Evolutionary conservation across 495 filamentous ascomycete species (phyloP).

Genomic region (Penicillium alfredii): DNA sequence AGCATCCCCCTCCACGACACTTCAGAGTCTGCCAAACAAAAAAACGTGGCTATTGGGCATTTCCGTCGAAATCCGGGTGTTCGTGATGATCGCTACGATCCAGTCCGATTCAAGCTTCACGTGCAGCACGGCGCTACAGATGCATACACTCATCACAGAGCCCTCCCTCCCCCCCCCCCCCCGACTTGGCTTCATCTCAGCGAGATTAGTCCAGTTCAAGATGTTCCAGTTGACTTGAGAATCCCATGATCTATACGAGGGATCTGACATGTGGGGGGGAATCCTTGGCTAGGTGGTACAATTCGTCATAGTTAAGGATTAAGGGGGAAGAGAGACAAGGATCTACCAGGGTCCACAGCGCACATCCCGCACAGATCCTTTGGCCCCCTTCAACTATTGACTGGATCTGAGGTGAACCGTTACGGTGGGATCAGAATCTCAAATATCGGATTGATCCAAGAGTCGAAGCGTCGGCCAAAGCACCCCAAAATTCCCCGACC

Average conservation of each 20-base stretch:
- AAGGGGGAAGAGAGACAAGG: constrained; percentile 2
- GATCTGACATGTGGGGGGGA: too few relatives aligned
- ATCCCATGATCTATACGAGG: too few relatives aligned
- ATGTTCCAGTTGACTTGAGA: too few relatives aligned
- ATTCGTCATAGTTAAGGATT: background rate
- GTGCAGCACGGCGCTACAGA: constrained; percentile 19
- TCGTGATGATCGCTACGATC: background rate
- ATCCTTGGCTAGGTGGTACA: too few relatives aligned
- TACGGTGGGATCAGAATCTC: constrained; percentile 24
- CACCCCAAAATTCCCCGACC: constrained; percentile 12
- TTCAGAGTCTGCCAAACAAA: too few relatives aligned
- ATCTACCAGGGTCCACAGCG: constrained; percentile 17
- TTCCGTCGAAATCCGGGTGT: too few relatives aligned
- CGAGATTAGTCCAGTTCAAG: too few relatives aligned
- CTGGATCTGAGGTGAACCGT: constrained; percentile 28
- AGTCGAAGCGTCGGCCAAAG: too few relatives aligned
- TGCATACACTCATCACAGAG: too few relatives aligned
- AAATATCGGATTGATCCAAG: constrained; percentile 36
- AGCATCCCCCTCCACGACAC: too few relatives aligned
- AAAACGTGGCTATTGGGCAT: too few relatives aligned
- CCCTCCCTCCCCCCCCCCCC: too few relatives aligned
- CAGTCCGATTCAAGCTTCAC: constrained; percentile 8
- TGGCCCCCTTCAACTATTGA: constrained; percentile 25
- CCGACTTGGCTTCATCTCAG: constrained; percentile 2
- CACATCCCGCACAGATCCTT: constrained; percentile 20